phyloP scores from a whole-genome alignment of 2,329 filamentous ascomycete species.

The Pezicula neosporulosa region DNA sequence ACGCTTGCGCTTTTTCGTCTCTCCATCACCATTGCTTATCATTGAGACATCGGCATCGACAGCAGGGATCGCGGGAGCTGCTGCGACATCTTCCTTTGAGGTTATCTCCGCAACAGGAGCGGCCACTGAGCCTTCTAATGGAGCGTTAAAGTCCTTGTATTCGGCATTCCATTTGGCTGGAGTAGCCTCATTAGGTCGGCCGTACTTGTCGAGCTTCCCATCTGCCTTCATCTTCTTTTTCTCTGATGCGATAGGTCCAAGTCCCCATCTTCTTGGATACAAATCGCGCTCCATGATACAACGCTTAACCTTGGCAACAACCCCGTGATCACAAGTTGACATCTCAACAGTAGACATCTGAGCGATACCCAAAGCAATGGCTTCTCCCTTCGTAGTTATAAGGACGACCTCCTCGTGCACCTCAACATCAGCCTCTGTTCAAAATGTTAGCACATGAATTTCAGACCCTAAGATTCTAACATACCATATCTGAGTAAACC shows the following conservation, averaged over 20 bases:
- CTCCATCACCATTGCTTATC: slow-evolving; percentile 50
- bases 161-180: slow-evolving; percentile 88
- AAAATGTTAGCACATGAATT: slow-evolving; percentile 23
- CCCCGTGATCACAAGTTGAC: slow-evolving; percentile 93
- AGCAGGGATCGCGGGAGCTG: slow-evolving; percentile 32
- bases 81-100: slow-evolving; percentile 33
- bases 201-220: slow-evolving; percentile 97
- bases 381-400: slow-evolving; percentile 99
- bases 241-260: slow-evolving; percentile 87
- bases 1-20: slow-evolving; percentile 76
- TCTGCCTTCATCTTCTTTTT: slow-evolving; percentile 99
- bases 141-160: slow-evolving; percentile 84
- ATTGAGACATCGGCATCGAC: slow-evolving; percentile 40
- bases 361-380: slow-evolving; percentile 91
- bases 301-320: slow-evolving; percentile 98
- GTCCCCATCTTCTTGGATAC: slow-evolving; percentile 94
- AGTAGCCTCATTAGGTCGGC: slow-evolving; percentile 86
- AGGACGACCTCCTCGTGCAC: slow-evolving; percentile 94
- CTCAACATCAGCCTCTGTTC: slow-evolving; percentile 79
- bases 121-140: slow-evolving; percentile 36
- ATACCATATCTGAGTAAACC: slow-evolving; percentile 87
- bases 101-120: slow-evolving; percentile 38
- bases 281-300: slow-evolving; percentile 99
- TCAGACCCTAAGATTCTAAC: slow-evolving; percentile 25
- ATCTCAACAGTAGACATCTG: slow-evolving; percentile 99